These are phyloP conservation scores for Sporothrix brunneoviolacea DNA, from an alignment of 2,329 filamentous ascomycete species.

Conservation along the genomic window DNA sequence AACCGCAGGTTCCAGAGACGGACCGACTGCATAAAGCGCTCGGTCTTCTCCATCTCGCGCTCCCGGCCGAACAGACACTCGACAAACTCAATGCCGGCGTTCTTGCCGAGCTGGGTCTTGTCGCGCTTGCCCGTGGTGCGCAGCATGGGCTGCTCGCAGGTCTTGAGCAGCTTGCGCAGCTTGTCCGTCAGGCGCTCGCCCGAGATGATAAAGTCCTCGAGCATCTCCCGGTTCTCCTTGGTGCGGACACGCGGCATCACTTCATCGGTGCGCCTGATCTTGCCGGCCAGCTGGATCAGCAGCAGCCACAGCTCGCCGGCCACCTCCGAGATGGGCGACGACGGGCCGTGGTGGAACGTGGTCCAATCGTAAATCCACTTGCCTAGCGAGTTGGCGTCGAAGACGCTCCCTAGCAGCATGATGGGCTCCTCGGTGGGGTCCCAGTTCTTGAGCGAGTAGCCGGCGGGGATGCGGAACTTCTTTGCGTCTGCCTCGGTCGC, in stretches of 20 bases:
- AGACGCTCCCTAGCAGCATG: constrained; percentile 87
- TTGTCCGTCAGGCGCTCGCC: constrained; percentile 82
- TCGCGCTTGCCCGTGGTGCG: constrained; percentile 71
- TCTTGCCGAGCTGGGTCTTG: constrained; percentile 74
- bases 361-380: constrained; percentile 99
- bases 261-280: constrained; percentile 86
- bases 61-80: constrained; percentile 92
- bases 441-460: constrained; percentile 98
- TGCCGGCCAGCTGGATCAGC: constrained; percentile 86
- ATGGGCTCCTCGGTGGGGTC: constrained; percentile 92
- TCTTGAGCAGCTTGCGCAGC: constrained; percentile 79
- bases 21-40: constrained; percentile 86
- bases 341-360: constrained; percentile 77
- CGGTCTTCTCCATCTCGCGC: constrained; percentile 79
- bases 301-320: constrained; percentile 94
- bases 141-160: constrained; percentile 93
- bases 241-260: constrained; percentile 64
- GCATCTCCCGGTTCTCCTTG: constrained; percentile 67
- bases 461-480: constrained; percentile 69
- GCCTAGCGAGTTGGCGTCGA: constrained; percentile 93
- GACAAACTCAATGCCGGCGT: constrained; percentile 90
- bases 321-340: constrained; percentile 79
- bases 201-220: constrained; percentile 84
- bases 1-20: constrained; percentile 89
- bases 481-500: constrained; percentile 55